These are phyloP conservation scores for Gynandropsis gynandra DNA, from an alignment of 345 rosid genomes.

Conservation along the genomic window DNA sequence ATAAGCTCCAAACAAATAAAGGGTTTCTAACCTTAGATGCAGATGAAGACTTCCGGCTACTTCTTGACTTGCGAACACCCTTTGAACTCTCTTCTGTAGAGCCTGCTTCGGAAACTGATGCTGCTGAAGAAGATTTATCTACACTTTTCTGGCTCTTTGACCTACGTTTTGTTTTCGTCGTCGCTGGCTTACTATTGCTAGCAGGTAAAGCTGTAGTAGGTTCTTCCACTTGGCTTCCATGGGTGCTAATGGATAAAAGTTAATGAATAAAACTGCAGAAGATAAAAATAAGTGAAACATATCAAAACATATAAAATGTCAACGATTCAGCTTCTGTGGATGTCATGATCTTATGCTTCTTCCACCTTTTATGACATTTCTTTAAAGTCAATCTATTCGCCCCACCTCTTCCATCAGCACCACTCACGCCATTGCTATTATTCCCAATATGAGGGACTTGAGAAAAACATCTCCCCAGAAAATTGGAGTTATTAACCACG, in stretches of 20 bases:
- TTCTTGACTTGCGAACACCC: slow-evolving; percentile 21
- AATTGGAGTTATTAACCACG: slow-evolving; percentile 15
- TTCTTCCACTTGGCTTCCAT: slow-evolving; percentile 16
- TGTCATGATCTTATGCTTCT: slow-evolving; percentile 32
- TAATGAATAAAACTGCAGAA: slow-evolving; percentile 13
- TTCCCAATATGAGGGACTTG: slow-evolving; percentile 22
- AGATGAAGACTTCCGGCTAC: slow-evolving; percentile 16
- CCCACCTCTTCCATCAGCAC: slow-evolving; percentile 20
- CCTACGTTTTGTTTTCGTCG: slow-evolving; percentile 32
- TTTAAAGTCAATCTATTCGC: slow-evolving; percentile 16
- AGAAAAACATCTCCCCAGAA: slow-evolving; percentile 35
- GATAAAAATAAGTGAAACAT: neutral
- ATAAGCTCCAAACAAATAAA: slow-evolving; percentile 7
- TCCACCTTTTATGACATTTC: slow-evolving; percentile 29
- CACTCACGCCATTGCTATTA: slow-evolving; percentile 14
- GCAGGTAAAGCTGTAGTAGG: slow-evolving; percentile 25
- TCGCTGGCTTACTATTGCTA: slow-evolving; percentile 21
- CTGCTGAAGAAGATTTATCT: slow-evolving; percentile 27
- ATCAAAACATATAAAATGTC: neutral
- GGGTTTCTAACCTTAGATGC: slow-evolving; percentile 36
- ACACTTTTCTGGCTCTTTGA: slow-evolving; percentile 36
- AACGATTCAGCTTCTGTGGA: slow-evolving; percentile 22
- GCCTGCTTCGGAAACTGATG: slow-evolving; percentile 23
- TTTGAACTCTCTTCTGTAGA: slow-evolving; percentile 27
- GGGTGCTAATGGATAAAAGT: slow-evolving; percentile 12